Percentiles rank a stretch among this genome's conserved stretches.
phyloP scores from a whole-genome alignment of 768 basidiomycete genomes.

The Hortiboletus flavorubellus region DNA sequence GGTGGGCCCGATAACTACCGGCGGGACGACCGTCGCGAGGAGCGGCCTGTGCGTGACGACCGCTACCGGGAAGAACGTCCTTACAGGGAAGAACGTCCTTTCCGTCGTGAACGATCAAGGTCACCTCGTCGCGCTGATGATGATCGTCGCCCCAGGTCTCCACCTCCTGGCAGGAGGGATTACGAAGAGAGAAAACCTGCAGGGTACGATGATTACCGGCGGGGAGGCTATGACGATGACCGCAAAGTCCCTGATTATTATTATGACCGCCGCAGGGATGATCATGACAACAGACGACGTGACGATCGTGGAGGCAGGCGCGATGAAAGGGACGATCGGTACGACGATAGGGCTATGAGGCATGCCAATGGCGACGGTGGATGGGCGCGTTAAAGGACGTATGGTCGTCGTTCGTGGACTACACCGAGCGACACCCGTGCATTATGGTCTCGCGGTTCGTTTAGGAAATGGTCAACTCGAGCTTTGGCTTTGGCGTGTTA shows the following conservation, averaged over 20 bases:
- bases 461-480: slow-evolving; percentile 47
- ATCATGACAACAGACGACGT: slow-evolving; percentile 52
- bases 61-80: slow-evolving; percentile 60
- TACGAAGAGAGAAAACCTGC: slow-evolving; percentile 83
- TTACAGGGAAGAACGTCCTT: slow-evolving; percentile 44
- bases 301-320: slow-evolving; percentile 72
- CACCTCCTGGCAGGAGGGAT: slow-evolving; percentile 71
- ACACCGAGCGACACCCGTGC: slow-evolving; percentile 28
- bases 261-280: slow-evolving; percentile 87
- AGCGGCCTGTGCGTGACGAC: slow-evolving; percentile 51
- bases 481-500: slow-evolving; percentile 37
- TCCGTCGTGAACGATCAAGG: slow-evolving; percentile 79
- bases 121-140: slow-evolving; percentile 79
- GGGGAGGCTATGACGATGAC: slow-evolving; percentile 76
- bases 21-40: slow-evolving; percentile 68
- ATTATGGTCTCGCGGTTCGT: slow-evolving; percentile 43
- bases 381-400: slow-evolving; percentile 65
- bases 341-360: slow-evolving; percentile 71
- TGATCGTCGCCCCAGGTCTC: slow-evolving; percentile 80
- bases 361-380: slow-evolving; percentile 75
- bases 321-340: slow-evolving; percentile 81
- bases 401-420: slow-evolving; percentile 35
- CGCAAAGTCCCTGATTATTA: slow-evolving; percentile 80
- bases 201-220: slow-evolving; percentile 89
- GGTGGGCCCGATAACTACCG: slow-evolving; percentile 70